These are phyloP conservation scores for Cercospora nicotianae DNA, from an alignment of 2,329 filamentous ascomycete species.

Conservation along the genomic window DNA sequence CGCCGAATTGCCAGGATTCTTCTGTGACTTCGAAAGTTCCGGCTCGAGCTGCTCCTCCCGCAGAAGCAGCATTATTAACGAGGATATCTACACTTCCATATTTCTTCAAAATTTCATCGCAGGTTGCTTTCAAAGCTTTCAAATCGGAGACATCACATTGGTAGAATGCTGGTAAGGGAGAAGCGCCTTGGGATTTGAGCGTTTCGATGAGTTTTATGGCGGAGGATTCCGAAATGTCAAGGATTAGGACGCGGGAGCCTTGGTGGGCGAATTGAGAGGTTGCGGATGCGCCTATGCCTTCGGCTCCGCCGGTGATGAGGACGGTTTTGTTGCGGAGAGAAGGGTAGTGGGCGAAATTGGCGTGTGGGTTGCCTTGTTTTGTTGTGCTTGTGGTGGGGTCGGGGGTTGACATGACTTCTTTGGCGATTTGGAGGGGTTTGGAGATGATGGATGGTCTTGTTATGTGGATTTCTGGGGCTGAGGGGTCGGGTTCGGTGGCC, in stretches of 20 bases:
- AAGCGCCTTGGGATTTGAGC: constrained; percentile 30
- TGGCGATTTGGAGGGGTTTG: background rate
- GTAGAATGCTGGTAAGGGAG: constrained; percentile 31
- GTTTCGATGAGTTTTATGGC: constrained; percentile 50
- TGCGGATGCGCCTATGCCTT: constrained; percentile 63
- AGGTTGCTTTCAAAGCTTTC: constrained; percentile 51
- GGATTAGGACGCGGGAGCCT: constrained; percentile 60
- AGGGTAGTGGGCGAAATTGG: constrained; percentile 32
- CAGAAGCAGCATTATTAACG: constrained; percentile 61
- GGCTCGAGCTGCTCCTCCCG: constrained; percentile 60
- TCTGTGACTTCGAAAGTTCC: constrained; percentile 61
- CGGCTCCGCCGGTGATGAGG: constrained; percentile 64
- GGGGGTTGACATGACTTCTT: constrained; percentile 10
- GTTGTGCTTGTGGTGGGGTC: constrained; percentile 15
- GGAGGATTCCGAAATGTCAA: constrained; percentile 57
- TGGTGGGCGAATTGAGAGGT: constrained; percentile 58
- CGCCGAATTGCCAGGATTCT: constrained; percentile 61
- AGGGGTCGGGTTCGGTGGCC: background rate
- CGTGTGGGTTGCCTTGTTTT: background rate
- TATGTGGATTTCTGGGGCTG: background rate
- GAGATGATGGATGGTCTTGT: constrained; percentile 4
- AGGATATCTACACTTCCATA: constrained; percentile 58
- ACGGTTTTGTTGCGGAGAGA: constrained; percentile 57
- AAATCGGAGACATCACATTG: constrained; percentile 55
- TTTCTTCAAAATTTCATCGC: constrained; percentile 45